Base-by-base conservation (phyloP, 1,284 basidiomycete species). In the Pseudomicrostroma phylloplanum region DNA sequence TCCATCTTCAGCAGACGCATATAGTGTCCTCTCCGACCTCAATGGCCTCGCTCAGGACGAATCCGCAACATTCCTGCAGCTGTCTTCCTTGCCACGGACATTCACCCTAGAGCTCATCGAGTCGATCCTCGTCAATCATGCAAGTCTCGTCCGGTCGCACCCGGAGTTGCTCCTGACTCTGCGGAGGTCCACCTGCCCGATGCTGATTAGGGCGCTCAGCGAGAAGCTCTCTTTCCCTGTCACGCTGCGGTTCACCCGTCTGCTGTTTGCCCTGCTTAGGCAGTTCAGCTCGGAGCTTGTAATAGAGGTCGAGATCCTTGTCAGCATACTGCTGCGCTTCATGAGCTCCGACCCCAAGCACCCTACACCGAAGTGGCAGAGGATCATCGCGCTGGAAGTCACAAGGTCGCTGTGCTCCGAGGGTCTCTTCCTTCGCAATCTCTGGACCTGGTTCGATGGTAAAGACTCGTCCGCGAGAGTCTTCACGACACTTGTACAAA, bases 81-180 rank as follows among this genome's bases (percentile, higher is more conserved):
- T 97, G 40, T 86, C 88, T n/a, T 86, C 85, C 51, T 82, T 98
- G 25, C 90, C 91, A 69, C 89, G 92, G 79, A 96, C 94, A 0
- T 97, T 97, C 72, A 91, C 92, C 0, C 82, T 98, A 26, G 94
- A 98, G 80, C 82, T 98, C 59, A 90, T 98, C 61, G 96, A 98
- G 81, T 96, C 92, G 74, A 91, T 97, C 4, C 82, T 98, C 58
- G 94, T 92, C 13, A 96, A 96, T 69, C 96, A 97, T 76, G 88
- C 92, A 68, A 85, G 85, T 13, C 84, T 93, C 0, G 94, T 97
- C 75, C 49, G 59, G 7, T 62, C 66, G 1, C 92, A 91, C 67
- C 80, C 85, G 4, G 92, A 96, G 77, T 83, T 96, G 0, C 84
- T 93, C 21, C 84, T 91, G 39, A 86, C 96, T 19, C 84, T 96